Conservation (phyloP, 768 basidiomycete genomes). For the Tulasnella sp. region DNA sequence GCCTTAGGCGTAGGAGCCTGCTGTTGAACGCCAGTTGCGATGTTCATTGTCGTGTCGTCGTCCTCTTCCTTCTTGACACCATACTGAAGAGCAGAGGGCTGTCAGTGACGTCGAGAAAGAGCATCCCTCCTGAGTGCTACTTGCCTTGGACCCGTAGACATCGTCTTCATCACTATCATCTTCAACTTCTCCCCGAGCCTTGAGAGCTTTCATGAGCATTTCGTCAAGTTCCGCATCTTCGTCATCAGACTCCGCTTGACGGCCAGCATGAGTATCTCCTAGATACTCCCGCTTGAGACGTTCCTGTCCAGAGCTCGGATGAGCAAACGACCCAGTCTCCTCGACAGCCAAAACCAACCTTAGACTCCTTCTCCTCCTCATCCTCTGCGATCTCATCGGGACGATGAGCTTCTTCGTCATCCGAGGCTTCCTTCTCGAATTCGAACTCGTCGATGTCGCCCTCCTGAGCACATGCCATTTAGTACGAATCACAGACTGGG, state of each 20-base stretch:
- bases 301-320: constrained; percentile 37
- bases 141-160: constrained; percentile 58
- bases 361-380: constrained; percentile 73
- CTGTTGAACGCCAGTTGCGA: constrained; percentile 18
- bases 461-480: constrained; percentile 27
- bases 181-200: constrained; percentile 62
- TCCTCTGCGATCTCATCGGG: constrained; percentile 57
- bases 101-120: constrained; percentile 13
- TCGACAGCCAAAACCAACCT: constrained; percentile 34
- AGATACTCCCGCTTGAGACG: constrained; percentile 75
- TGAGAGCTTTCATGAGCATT: constrained; percentile 71
- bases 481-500: not conserved
- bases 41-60: constrained; percentile 14
- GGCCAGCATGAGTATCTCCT: constrained; percentile 58
- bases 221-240: constrained; percentile 46
- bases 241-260: constrained; percentile 60
- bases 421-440: constrained; percentile 75
- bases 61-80: constrained; percentile 72
- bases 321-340: not conserved
- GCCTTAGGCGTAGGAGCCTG: not conserved
- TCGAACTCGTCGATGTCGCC: constrained; percentile 74
- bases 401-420: constrained; percentile 69
- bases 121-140: constrained; percentile 37
- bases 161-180: constrained; percentile 50
- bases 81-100: constrained; percentile 29